Percentiles rank a stretch among this genome's conserved stretches.
phyloP scores from a whole-genome alignment of 768 basidiomycete genomes.

The Favolaschia claudopus region DNA sequence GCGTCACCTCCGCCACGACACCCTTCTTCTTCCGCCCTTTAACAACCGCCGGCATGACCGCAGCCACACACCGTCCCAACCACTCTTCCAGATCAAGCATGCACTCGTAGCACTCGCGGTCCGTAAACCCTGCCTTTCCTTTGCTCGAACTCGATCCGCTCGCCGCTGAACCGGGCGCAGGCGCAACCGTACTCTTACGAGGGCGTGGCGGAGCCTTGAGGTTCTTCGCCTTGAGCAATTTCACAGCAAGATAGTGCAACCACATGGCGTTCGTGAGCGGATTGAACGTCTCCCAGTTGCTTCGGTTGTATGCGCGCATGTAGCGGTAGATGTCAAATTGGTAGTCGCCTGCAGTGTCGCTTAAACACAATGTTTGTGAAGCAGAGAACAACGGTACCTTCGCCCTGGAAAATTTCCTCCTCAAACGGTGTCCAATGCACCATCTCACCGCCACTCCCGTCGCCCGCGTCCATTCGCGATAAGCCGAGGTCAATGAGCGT shows the following conservation, averaged over 20 bases:
- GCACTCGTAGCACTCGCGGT: constrained; percentile 74
- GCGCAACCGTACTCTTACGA: constrained; percentile 47
- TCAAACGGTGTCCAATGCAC: constrained; percentile 86
- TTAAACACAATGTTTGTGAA: constrained; percentile 17
- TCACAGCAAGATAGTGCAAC: constrained; percentile 84
- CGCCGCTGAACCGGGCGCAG: constrained; percentile 29
- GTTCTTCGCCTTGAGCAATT: constrained; percentile 75
- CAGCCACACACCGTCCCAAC: constrained; percentile 55
- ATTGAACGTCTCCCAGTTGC: constrained; percentile 77
- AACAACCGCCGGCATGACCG: constrained; percentile 38
- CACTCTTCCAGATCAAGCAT: constrained; percentile 71
- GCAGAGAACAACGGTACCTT: constrained; percentile 57
- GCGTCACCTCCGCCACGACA: constrained; percentile 24
- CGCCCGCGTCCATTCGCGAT: constrained; percentile 78
- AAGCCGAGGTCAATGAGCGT: constrained; percentile 96
- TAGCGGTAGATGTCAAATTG: constrained; percentile 95
- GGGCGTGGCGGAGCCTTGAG: constrained; percentile 59
- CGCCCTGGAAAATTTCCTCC: constrained; percentile 89
- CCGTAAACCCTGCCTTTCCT: constrained; percentile 62
- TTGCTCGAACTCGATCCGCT: no score
- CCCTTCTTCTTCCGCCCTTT: constrained; percentile 39
- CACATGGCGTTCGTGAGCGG: constrained; percentile 95
- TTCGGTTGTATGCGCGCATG: constrained; percentile 72
- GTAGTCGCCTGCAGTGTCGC: constrained; percentile 80
- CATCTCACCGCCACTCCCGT: constrained; percentile 50